A percentile compares a stretch with the other conserved stretches of the same genome.
Evolutionary conservation across 495 filamentous ascomycete genomes (phyloP).

Genomic region (Podospora pseudocomata): DNA sequence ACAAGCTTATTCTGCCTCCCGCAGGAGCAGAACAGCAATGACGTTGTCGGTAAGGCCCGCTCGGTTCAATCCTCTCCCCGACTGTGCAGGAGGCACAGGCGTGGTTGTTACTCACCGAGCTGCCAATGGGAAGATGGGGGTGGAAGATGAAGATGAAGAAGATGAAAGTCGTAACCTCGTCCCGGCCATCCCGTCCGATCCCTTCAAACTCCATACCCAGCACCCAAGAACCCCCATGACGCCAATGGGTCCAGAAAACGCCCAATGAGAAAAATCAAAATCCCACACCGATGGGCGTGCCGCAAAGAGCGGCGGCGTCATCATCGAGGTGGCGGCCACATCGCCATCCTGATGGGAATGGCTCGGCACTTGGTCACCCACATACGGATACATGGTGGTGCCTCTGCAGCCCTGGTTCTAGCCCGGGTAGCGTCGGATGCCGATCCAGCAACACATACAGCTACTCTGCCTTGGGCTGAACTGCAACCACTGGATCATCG

Average conservation of each 20-base stretch:
- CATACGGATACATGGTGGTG: neutral
- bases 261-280: neutral
- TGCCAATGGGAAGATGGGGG: conserved; percentile 4
- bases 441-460: neutral
- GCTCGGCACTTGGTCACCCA: neutral
- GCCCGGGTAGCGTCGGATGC: neutral
- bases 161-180: conserved; percentile 5
- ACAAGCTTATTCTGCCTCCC: neutral
- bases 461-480: neutral
- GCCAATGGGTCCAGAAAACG: neutral
- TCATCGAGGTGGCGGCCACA: neutral
- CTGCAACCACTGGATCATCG: neutral
- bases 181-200: conserved; percentile 1
- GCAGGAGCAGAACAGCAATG: neutral
- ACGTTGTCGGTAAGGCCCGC: neutral
- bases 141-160: conserved; percentile 2
- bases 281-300: neutral
- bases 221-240: conserved; percentile 7
- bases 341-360: neutral
- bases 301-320: neutral
- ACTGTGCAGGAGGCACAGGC: neutral
- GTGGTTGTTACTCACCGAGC: conserved; percentile 1
- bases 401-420: neutral
- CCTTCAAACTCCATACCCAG: conserved; percentile 4
- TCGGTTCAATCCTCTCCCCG: neutral